Base-by-base conservation (phyloP, 768 basidiomycete species). In the Leccinum arenicola region DNA sequence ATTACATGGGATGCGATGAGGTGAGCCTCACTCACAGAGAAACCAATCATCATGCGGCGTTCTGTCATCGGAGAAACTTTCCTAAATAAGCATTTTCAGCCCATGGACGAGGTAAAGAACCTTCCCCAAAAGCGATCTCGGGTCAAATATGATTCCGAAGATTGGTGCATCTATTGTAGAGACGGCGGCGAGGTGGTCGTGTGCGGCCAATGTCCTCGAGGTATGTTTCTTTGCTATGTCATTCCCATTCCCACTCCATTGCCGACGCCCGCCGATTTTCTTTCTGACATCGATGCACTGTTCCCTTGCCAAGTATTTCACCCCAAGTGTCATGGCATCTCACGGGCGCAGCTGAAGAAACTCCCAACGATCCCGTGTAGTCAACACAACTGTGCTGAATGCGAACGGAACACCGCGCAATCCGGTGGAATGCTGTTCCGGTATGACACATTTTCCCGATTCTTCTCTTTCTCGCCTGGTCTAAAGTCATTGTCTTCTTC, bases 391-490 rank as follows among this genome's bases (percentile, higher is more conserved):
- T 87, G 85, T 57, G 57, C 66, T 9, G 65, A 58, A 4, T 87
- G 85, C 66, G 15, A 64, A 9, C 77, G 82, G 53, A 73, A 64
- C 15, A 78, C 83, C 0, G 55, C 66, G 2, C 79, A 82, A 21
- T 74, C 78, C 2, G 84, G 85, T 6, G 84, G 84, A 1, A 79
- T 87, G 76, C 63, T 87, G 31, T 86, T 84, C 68, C 74, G 84
- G 84, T 84, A 60, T 2, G 71, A 43, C 10, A 40, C 33, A 23
- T n/a, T 35, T 21, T 23, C 21, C 7, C 23, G 21, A 25, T 29
- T 19, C 23, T 15, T 25, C 33, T 19, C 19, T 12, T 3, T 36
- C 21, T 45, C 10, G n/a, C 43, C 19, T 23, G 15, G 50, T 6
- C 47, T 64, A n/a, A 64, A n/a, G 40, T 7, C 15, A 48, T 51